phyloP scores from a whole-genome alignment of 345 rosid genomes.

The Litchi chinensis region DNA sequence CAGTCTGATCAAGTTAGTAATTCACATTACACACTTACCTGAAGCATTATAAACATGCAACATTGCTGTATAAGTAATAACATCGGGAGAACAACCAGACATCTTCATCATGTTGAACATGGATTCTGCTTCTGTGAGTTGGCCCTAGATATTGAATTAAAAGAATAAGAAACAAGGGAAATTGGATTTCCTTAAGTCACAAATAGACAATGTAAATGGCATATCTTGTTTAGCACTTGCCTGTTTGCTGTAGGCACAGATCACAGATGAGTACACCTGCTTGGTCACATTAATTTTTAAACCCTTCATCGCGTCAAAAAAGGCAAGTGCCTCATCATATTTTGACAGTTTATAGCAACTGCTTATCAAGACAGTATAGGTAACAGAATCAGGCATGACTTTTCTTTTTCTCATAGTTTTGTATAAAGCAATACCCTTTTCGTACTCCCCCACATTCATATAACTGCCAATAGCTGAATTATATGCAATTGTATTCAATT shows the following conservation, averaged over 20 bases:
- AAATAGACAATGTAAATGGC: not conserved
- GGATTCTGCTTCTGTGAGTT: conserved; percentile 73
- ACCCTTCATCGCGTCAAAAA: conserved; percentile 63
- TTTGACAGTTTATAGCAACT: conserved; percentile 77
- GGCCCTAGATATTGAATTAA: conserved; percentile 49
- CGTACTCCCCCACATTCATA: conserved; percentile 79
- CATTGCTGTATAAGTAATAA: conserved; percentile 78
- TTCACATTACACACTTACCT: conserved; percentile 39
- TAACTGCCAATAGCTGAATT: conserved; percentile 91
- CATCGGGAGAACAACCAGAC: conserved; percentile 73
- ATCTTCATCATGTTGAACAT: conserved; percentile 72
- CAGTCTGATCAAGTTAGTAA: not conserved
- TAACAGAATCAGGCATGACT: conserved; percentile 70
- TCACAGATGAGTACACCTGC: conserved; percentile 77
- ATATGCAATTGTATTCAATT: conserved; percentile 76
- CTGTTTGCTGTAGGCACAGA: conserved; percentile 79
- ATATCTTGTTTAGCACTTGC: conserved; percentile 41
- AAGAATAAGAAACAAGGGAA: conserved; percentile 2
- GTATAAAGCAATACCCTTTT: conserved; percentile 67
- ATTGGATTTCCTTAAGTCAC: conserved; percentile 4
- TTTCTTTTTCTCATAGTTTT: conserved; percentile 69
- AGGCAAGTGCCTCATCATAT: conserved; percentile 69
- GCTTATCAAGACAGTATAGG: conserved; percentile 78
- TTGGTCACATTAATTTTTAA: conserved; percentile 63
- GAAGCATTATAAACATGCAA: conserved; percentile 72